Evolutionary conservation across 345 rosid genomes (phyloP).

Genomic region (Erucastrum elatum): DNA sequence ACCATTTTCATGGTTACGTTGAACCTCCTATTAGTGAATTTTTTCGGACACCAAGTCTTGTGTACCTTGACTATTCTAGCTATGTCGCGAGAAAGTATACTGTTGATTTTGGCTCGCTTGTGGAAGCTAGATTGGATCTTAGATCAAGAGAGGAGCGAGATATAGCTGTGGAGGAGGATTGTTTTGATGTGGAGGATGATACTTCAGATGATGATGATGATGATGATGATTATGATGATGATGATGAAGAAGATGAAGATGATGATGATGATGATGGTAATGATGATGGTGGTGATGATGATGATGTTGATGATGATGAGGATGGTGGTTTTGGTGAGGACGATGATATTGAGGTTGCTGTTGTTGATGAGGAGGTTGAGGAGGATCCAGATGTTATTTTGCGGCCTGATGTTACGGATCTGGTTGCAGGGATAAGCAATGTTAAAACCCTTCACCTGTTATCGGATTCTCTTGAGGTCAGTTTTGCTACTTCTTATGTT

Average conservation of each 20-base stretch:
- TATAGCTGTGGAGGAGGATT: background rate
- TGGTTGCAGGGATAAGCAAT: conserved; percentile 20
- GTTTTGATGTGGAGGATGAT: background rate
- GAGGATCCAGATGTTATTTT: background rate
- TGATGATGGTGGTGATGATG: background rate
- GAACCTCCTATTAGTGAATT: background rate
- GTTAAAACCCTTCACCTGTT: conserved; percentile 20
- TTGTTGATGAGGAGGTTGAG: background rate
- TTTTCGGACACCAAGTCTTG: background rate
- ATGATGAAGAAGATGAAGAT: background rate
- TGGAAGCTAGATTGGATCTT: conserved; percentile 19
- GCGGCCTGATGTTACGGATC: conserved; percentile 3
- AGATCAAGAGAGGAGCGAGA: background rate
- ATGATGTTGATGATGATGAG: background rate
- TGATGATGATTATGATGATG: background rate
- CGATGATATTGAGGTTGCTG: background rate
- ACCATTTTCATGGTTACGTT: background rate
- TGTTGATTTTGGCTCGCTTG: conserved; percentile 1
- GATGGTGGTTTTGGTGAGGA: background rate
- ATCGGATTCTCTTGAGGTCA: conserved; percentile 26
- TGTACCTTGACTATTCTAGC: conserved; percentile 12
- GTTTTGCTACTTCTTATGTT: background rate
- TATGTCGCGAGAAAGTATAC: background rate
- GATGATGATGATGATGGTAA: background rate
- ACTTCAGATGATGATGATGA: background rate